Conservation (phyloP, 2,329 filamentous ascomycete species). For the Colletotrichum sp. region DNA sequence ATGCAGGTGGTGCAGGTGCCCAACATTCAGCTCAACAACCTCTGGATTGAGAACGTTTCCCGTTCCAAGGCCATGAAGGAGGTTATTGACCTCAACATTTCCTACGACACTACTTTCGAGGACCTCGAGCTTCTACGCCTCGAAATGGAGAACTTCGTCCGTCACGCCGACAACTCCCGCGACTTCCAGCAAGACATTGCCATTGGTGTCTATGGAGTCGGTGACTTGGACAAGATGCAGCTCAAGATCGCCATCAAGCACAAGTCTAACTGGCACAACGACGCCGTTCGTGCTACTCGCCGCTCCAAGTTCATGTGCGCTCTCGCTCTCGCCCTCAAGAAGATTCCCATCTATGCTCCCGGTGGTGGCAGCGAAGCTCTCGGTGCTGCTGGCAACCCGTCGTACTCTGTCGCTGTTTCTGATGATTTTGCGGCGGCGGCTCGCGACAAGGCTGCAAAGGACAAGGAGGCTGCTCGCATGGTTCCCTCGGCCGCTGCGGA, state of each 20-base stretch:
- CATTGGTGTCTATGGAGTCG: slow-evolving; percentile 79
- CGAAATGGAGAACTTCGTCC: slow-evolving; percentile 87
- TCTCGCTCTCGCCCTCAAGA: slow-evolving; percentile 81
- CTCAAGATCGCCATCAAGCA: slow-evolving; percentile 86
- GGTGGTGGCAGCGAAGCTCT: slow-evolving; percentile 71
- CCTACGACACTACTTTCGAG: slow-evolving; percentile 86
- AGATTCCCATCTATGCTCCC: slow-evolving; percentile 83
- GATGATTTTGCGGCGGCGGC: slow-evolving; percentile 68
- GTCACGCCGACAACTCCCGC: slow-evolving; percentile 80
- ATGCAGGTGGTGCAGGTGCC: slow-evolving; percentile 82
- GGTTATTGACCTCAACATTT: slow-evolving; percentile 77
- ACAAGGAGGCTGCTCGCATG: slow-evolving; percentile 70
- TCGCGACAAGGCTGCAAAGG: slow-evolving; percentile 62
- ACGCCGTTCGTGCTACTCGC: slow-evolving; percentile 77
- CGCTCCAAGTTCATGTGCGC: slow-evolving; percentile 98
- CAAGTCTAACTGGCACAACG: slow-evolving; percentile 93
- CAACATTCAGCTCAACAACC: slow-evolving; percentile 87
- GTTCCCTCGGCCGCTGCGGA: slow-evolving; percentile 50
- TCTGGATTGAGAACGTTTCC: slow-evolving; percentile 96
- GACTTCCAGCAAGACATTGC: slow-evolving; percentile 89
- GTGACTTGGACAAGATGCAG: slow-evolving; percentile 85
- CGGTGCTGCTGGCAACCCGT: slow-evolving; percentile 74
- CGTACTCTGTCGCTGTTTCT: slow-evolving; percentile 79
- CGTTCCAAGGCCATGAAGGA: slow-evolving; percentile 93
- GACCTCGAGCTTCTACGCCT: slow-evolving; percentile 84